A percentile compares a stretch with the other conserved stretches of the same genome.
Evolutionary conservation across 2,329 filamentous ascomycete species (phyloP).

Genomic region (Pseudogymnoascus sp.): DNA sequence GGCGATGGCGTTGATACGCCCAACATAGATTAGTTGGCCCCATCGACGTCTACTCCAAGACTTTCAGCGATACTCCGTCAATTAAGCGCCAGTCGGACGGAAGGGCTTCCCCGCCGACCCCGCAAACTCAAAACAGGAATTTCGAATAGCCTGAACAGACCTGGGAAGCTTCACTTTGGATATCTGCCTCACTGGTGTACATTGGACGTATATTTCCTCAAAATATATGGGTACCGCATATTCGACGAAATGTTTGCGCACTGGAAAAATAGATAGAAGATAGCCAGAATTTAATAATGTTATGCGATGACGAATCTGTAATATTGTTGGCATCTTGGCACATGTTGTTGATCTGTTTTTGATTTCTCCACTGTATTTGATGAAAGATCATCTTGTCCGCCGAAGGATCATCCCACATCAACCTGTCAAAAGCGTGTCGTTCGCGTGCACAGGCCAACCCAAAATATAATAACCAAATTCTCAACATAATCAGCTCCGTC

Average conservation of each 20-base stretch:
- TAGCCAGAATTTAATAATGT: not conserved
- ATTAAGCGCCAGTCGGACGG: not conserved
- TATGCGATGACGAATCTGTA: not conserved
- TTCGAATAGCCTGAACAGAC: not conserved
- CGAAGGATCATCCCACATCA: not conserved
- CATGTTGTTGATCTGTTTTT: not conserved
- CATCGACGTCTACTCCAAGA: not conserved
- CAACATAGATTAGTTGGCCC: not conserved
- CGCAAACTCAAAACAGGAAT: not conserved
- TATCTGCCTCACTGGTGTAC: too few species aligned
- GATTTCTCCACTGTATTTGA: not conserved
- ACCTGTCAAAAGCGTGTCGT: not conserved
- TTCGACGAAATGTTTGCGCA: not conserved
- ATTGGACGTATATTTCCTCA: not conserved
- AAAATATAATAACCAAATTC: not conserved
- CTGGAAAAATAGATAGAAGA: not conserved
- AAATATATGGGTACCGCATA: not conserved
- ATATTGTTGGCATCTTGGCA: not conserved
- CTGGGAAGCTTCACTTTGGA: not conserved
- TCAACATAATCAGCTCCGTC: not conserved
- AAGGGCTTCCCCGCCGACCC: not conserved
- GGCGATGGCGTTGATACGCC: not conserved
- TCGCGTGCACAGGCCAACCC: not conserved
- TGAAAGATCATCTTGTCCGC: not conserved
- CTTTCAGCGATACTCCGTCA: not conserved